Percentiles rank a stretch among this genome's conserved stretches.
Evolutionary conservation across 306 rosid genomes (phyloP).

Genomic region (Mimosa bimucronata): DNA sequence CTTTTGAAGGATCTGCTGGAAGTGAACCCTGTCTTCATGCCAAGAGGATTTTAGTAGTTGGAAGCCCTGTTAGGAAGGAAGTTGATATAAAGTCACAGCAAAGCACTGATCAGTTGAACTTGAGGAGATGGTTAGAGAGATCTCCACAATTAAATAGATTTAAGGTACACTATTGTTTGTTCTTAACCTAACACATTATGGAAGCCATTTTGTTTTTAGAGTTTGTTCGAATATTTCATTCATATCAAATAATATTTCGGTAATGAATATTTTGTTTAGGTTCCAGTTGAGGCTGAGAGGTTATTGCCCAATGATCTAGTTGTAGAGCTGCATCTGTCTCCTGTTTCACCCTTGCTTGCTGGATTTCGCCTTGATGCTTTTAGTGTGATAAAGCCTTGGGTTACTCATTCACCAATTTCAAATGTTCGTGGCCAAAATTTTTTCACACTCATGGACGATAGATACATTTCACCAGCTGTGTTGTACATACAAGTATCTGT

Average conservation of each 20-base stretch:
- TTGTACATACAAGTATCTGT: conserved; percentile 77
- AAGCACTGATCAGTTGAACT: conserved; percentile 62
- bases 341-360: conserved; percentile 73
- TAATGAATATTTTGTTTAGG: conserved; percentile 48
- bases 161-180: conserved; percentile 58
- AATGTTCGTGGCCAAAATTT: conserved; percentile 49
- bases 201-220: conserved; percentile 25
- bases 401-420: conserved; percentile 81
- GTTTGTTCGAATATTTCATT: background rate
- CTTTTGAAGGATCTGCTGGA: conserved; percentile 80
- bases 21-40: conserved; percentile 90
- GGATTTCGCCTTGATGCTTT: conserved; percentile 96
- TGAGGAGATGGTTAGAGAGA: conserved; percentile 74
- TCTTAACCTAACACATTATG: conserved; percentile 30
- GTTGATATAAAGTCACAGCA: conserved; percentile 57
- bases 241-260: conserved; percentile 17
- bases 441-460: conserved; percentile 70
- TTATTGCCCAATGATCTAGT: conserved; percentile 70
- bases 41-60: conserved; percentile 84
- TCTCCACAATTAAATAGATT: conserved; percentile 82
- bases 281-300: conserved; percentile 92
- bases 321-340: conserved; percentile 75
- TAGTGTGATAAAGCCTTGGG: conserved; percentile 85
- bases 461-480: conserved; percentile 84
- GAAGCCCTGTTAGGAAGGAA: conserved; percentile 69